Base-by-base conservation (phyloP, 208 protist species). In the Trypanosoma theileri region DNA sequence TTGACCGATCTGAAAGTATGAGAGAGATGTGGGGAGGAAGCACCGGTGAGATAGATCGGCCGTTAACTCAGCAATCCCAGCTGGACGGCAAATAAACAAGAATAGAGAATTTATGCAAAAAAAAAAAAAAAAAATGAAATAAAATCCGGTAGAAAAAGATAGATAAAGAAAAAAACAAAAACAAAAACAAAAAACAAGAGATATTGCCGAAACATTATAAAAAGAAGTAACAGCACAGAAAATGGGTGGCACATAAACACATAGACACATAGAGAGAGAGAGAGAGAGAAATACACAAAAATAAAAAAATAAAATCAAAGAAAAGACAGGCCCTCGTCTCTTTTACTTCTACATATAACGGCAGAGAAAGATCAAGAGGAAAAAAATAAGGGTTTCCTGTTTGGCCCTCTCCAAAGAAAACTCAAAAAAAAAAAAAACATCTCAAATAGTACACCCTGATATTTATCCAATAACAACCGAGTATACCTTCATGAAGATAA, bases 51-150 rank as follows among this genome's bases (percentile, higher is more conserved):
- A 58, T 6, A 35, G 35, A 35, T 3, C 11, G 35, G 28, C 28
- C 28, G 28, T 35, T 35, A 35, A 35, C 28, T 35, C 28, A 35
- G 28, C 1, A 35, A 35, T 35, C 3, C 9, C 17, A 63, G n/a
- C 4, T 21, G 12, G 8, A 66, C 4, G 51, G 19, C 14, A 66
- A 66, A 61, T 2, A 69, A 69, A 31, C 22, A 57, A 69, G 35
- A 66, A 48, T 14, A 48, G 16, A 48, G 16, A 48, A 12, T 1
- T 48, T 6, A 14, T 28, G 45, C 21, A 62, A 40, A 53, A 12
- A 41, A 52, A 53, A n/a, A 55, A 17, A 48, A 42, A 31, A 53
- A 66, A 16, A 11, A 48, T 11, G 11, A 48, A 48, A 48, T 48
- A 48, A 48, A 17, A 48, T 11, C 2, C 3, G 44, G 13, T 1